Percentiles rank a stretch among this genome's conserved stretches.
Evolutionary conservation across 805 yeast genomes (phyloP).

Genomic region (Ogataea naganishii): DNA sequence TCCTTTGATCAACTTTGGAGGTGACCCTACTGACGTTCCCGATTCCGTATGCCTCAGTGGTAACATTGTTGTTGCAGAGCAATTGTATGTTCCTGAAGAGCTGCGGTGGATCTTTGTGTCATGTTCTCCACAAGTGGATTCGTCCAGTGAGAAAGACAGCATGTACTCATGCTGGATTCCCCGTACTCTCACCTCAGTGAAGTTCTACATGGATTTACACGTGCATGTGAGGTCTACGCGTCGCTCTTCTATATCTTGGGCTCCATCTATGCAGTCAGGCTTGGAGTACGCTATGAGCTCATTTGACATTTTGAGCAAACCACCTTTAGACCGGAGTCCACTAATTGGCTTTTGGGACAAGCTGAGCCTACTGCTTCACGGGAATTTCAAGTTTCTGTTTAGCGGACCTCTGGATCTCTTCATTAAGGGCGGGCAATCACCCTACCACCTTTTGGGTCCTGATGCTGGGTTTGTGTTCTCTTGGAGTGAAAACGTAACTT

Average conservation of each 20-base stretch:
- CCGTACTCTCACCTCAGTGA: slow-evolving; percentile 57
- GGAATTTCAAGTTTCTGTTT: slow-evolving; percentile 38
- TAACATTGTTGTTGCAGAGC: slow-evolving; percentile 52
- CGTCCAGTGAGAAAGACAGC: slow-evolving; percentile 25
- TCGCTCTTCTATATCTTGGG: slow-evolving; percentile 53
- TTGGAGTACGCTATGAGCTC: slow-evolving; percentile 52
- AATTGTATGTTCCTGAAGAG: slow-evolving; percentile 42
- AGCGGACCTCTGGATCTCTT: slow-evolving; percentile 48
- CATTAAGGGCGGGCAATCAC: slow-evolving; percentile 52
- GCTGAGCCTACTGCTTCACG: slow-evolving; percentile 45
- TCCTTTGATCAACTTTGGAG: slow-evolving; percentile 45
- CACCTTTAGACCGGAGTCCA: slow-evolving; percentile 57
- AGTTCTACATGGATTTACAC: slow-evolving; percentile 41
- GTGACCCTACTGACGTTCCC: slow-evolving; percentile 31
- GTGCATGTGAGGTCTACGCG: slow-evolving; percentile 34
- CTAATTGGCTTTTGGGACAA: slow-evolving; percentile 72
- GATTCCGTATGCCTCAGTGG: slow-evolving; percentile 28
- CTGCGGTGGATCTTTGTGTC: slow-evolving; percentile 39
- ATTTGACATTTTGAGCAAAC: slow-evolving; percentile 60
- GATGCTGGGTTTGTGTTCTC: slow-evolving; percentile 58
- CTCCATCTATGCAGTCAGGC: slow-evolving; percentile 55
- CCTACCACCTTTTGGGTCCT: slow-evolving; percentile 47
- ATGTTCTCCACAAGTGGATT: slow-evolving; percentile 28
- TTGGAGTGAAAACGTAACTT: slow-evolving; percentile 48
- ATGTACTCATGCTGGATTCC: slow-evolving; percentile 51